Conservation (phyloP, 768 basidiomycete genomes). For the Pisolithus marmoratus region DNA sequence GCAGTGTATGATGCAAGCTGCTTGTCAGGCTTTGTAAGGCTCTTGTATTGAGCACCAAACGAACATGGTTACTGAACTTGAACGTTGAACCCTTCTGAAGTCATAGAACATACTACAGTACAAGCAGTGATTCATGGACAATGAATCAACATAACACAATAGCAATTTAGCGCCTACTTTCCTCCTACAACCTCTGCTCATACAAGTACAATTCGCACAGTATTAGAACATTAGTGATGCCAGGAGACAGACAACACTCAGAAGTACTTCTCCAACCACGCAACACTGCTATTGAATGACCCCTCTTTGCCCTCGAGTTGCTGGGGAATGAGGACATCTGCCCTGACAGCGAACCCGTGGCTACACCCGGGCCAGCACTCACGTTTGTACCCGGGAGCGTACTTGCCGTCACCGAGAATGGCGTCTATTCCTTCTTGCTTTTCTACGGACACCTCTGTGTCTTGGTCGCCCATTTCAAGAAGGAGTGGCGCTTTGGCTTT, state of each 20-base stretch:
- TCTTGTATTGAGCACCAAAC: too few relatives aligned
- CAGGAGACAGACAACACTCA: neutral
- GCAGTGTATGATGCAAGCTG: too few relatives aligned
- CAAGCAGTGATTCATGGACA: too few relatives aligned
- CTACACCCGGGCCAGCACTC: conserved; percentile 32
- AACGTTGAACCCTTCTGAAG: too few relatives aligned
- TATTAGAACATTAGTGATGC: too few relatives aligned
- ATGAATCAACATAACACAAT: too few relatives aligned
- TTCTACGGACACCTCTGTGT: conserved; percentile 28
- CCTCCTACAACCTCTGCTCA: too few relatives aligned
- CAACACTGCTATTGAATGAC: conserved; percentile 33
- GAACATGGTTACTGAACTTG: too few relatives aligned
- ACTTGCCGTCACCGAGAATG: conserved; percentile 35
- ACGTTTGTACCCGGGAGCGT: conserved; percentile 32
- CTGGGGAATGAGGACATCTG: conserved; percentile 25
- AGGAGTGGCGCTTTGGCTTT: conserved; percentile 35
- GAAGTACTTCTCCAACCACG: conserved; percentile 31
- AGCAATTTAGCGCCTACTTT: too few relatives aligned
- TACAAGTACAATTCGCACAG: too few relatives aligned
- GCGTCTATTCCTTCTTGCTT: conserved; percentile 30
- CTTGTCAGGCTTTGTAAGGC: too few relatives aligned
- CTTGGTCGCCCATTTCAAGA: conserved; percentile 36
- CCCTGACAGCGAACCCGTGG: conserved; percentile 46
- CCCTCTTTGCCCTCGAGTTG: conserved; percentile 36
- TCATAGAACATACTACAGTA: too few relatives aligned